Evolutionary conservation across 306 rosid species (phyloP), one percentile per base, ranked within the genome.

Genomic region (Casuarina cunninghamiana): DNA sequence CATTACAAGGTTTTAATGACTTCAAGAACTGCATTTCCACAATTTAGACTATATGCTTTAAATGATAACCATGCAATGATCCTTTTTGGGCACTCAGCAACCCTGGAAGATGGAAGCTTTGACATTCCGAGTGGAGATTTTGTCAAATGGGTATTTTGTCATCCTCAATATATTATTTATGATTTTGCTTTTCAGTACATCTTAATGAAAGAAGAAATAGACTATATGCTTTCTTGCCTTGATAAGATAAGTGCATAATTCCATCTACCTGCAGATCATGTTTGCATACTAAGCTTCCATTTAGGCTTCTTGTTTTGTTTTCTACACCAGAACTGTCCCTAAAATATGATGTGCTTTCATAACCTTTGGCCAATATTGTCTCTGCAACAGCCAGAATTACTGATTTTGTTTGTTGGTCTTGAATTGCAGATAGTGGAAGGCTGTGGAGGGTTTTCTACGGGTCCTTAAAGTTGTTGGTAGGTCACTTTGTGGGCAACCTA

Each of bases 1-100:
- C 65, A 80, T 70, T 87, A 69, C 82, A 93, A 93, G 80, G 70
- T 91, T 79, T 66, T 93, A 78, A 88, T 91, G 58, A 93, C 93
- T 50, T 89, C 95, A 43, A 83, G 93, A 65, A 81, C 68, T 42
- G 67, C 72, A 66, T 85, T 88, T 57, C 76, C 75, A 16, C 42
- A 66, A 48, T 72, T 78, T 68, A 63, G 79, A 26, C 32, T 26
- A 26, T 26, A 26, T 26, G 32, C 32, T 26, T 26, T 26, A 26
- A 26, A 26, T 26, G 32, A 26, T 26, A 26, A 26, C 32, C 32
- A 26, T 26, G 32, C 32, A 26, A 26, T 26, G 32, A 26, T 26
- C 32, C 32, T 26, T 26, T 26, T 26, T 26, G 1, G 32, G 32
- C 32, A 26, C 32, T 26, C 32, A 26, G 32, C 32, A 26, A 26